Conservation (phyloP, 1,284 basidiomycete genomes). For the Cystobasidium slooffiae region DNA sequence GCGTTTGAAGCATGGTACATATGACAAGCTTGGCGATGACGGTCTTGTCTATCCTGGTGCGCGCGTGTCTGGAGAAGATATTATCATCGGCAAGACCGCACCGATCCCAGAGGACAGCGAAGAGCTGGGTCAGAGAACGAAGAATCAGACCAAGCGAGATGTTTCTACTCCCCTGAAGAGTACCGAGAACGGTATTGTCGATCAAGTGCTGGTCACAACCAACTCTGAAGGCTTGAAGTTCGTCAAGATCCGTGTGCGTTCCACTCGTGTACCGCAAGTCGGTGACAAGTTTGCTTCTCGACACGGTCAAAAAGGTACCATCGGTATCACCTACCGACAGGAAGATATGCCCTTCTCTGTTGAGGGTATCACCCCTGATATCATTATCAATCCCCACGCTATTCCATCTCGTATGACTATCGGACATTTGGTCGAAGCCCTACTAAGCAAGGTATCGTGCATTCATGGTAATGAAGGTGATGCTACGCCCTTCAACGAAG, state of each 20-base stretch:
- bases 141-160: conserved; percentile 87
- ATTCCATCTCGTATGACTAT: conserved; percentile 99
- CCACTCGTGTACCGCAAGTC: conserved; percentile 93
- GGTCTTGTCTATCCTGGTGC: conserved; percentile 95
- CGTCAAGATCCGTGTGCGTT: conserved; percentile 95
- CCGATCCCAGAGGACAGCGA: conserved; percentile 95
- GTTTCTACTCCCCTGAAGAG: conserved; percentile 97
- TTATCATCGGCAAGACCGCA: conserved; percentile 98
- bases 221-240: conserved; percentile 97
- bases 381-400: conserved; percentile 99
- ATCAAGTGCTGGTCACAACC: conserved; percentile 95
- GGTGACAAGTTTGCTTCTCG: conserved; percentile 99
- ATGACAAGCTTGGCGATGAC: conserved; percentile 97
- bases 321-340: conserved; percentile 98
- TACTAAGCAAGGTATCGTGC: conserved; percentile 94
- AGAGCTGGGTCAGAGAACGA: conserved; percentile 91
- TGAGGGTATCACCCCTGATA: conserved; percentile 93
- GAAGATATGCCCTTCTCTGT: conserved; percentile 99
- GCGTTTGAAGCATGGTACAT: conserved; percentile 96
- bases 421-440: conserved; percentile 98
- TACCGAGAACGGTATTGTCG: conserved; percentile 96
- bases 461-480: conserved; percentile 96
- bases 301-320: conserved; percentile 99
- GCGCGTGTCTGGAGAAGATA: conserved; percentile 93
- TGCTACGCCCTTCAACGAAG: conserved; percentile 96